These are phyloP conservation scores for Macrolepiota albuminosa DNA, from an alignment of 768 basidiomycete species.

Conservation along the genomic window DNA sequence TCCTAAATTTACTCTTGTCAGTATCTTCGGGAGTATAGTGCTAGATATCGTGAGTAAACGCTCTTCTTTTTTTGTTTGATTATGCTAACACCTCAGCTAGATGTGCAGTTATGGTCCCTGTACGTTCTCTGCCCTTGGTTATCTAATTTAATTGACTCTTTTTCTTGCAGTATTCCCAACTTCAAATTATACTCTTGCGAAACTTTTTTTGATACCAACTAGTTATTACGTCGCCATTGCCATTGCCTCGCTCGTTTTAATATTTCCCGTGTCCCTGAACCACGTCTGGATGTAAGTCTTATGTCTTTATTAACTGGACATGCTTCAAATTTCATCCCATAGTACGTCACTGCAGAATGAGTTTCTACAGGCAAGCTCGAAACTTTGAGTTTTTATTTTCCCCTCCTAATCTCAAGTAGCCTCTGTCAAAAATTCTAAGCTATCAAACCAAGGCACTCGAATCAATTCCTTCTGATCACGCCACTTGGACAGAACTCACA, in stretches of 20 bases:
- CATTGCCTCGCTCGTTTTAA: slow-evolving; percentile 28
- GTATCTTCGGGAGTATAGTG: slow-evolving; percentile 41
- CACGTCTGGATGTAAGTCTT: slow-evolving; percentile 33
- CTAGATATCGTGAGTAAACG: slow-evolving; percentile 30
- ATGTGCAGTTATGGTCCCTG: slow-evolving; percentile 34
- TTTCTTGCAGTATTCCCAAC: slow-evolving; percentile 31
- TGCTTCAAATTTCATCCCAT: not conserved
- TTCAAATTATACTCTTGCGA: slow-evolving; percentile 34
- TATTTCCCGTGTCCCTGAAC: slow-evolving; percentile 42
- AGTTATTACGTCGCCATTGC: slow-evolving; percentile 37
- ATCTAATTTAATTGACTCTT: not conserved
- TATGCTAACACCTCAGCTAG: slow-evolving; percentile 14
- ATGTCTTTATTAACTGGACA: not conserved
- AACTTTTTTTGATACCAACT: slow-evolving; percentile 34
- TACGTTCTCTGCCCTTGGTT: slow-evolving; percentile 12
- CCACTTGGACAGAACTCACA: slow-evolving; percentile 25
- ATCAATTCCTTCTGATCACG: slow-evolving; percentile 29
- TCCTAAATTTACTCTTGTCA: slow-evolving; percentile 35
- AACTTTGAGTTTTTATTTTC: not conserved
- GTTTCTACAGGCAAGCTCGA: slow-evolving; percentile 24
- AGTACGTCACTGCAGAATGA: slow-evolving; percentile 25
- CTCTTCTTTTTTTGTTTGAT: not conserved
- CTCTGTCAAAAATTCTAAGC: slow-evolving; percentile 26
- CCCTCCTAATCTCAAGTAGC: slow-evolving; percentile 18
- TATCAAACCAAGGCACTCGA: slow-evolving; percentile 29